These are phyloP conservation scores for Daldinia bambusicola DNA, from an alignment of 495 filamentous ascomycete species.

Conservation along the genomic window DNA sequence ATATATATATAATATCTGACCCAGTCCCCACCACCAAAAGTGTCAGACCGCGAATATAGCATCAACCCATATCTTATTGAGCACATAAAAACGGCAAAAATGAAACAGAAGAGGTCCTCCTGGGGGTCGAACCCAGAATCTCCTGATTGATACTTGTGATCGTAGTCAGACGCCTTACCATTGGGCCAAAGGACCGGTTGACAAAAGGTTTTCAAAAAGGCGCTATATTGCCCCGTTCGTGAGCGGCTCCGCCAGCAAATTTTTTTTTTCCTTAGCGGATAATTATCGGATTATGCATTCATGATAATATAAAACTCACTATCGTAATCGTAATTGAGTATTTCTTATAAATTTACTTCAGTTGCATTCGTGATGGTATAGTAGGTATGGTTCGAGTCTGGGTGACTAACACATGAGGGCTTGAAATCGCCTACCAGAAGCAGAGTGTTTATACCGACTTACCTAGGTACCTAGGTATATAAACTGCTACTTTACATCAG, in stretches of 20 bases:
- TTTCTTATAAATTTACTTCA: background rate
- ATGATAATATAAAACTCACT: background rate
- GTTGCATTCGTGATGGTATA: background rate
- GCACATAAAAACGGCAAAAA: background rate
- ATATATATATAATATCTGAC: background rate
- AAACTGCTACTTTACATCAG: too few species aligned
- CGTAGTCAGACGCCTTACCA: conserved; percentile 39
- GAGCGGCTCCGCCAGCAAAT: background rate
- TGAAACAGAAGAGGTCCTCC: conserved; percentile 24
- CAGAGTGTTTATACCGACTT: too few species aligned
- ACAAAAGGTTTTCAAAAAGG: conserved; percentile 1
- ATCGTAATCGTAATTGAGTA: too few species aligned
- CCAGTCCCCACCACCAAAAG: background rate
- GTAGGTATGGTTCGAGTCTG: too few species aligned
- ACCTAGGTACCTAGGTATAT: too few species aligned
- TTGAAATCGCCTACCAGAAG: too few species aligned
- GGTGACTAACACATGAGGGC: too few species aligned
- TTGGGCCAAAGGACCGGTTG: conserved; percentile 33
- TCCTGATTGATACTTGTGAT: conserved; percentile 26
- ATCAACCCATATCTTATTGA: background rate
- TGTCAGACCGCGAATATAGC: background rate
- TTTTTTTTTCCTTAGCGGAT: background rate
- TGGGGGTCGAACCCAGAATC: conserved; percentile 38
- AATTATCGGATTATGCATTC: background rate
- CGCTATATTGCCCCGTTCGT: conserved; percentile 7